Conservation (phyloP, 2,329 filamentous ascomycete genomes). For the Epichloe coenophiala region DNA sequence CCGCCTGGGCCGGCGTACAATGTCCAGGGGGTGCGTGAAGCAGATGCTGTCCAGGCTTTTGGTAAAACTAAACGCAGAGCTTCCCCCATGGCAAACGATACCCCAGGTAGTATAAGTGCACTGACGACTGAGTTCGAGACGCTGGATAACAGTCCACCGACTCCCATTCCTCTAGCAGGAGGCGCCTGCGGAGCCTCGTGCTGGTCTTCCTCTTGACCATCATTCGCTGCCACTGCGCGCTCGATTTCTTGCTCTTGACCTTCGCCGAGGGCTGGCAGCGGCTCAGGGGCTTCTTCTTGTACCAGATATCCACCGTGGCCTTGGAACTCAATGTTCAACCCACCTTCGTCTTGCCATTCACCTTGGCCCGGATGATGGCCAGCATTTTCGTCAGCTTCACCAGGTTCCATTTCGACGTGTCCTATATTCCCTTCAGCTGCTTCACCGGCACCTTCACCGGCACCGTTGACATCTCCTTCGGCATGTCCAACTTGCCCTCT, state of each 20-base stretch:
- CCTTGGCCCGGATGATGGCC: not conserved
- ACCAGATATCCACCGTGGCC: not conserved
- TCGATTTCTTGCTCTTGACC: not conserved
- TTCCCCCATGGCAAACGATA: conserved; percentile 65
- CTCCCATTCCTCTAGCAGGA: conserved; percentile 19
- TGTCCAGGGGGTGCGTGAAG: conserved; percentile 15
- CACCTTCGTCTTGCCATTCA: not conserved
- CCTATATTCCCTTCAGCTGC: conserved; percentile 24
- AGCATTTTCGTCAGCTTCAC: not conserved
- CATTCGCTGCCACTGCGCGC: conserved; percentile 1
- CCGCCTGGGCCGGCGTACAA: conserved; percentile 11
- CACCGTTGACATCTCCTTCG: conserved; percentile 13
- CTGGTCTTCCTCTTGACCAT: conserved; percentile 10
- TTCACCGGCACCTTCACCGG: conserved; percentile 3
- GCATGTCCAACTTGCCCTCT: conserved; percentile 21
- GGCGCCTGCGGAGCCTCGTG: conserved; percentile 23
- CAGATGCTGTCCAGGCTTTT: conserved; percentile 44
- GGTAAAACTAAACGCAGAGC: conserved; percentile 58
- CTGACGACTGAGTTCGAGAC: conserved; percentile 37
- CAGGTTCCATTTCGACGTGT: conserved; percentile 6
- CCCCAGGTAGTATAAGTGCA: conserved; percentile 62
- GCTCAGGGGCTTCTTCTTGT: not conserved
- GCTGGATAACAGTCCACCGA: conserved; percentile 25
- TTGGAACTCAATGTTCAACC: not conserved
- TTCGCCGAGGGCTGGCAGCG: not conserved